Base-by-base conservation (phyloP, 176 grass and related monocot genomes). In the Otatea glauca region DNA sequence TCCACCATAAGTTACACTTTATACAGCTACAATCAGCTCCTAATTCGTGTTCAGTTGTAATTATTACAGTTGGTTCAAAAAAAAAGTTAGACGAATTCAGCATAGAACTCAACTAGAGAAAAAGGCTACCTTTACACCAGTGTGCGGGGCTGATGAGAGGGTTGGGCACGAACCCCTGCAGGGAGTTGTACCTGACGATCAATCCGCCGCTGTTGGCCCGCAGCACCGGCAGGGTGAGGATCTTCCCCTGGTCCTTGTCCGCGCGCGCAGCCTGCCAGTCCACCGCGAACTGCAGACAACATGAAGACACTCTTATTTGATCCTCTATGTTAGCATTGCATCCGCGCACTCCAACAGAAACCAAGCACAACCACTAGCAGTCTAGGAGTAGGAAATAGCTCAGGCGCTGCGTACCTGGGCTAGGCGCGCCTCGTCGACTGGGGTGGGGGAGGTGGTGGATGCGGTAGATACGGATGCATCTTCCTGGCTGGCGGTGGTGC, bases 121-220 rank as follows among this genome's bases (percentile, higher is more conserved):
- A 7, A 43, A 15, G 0, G 32, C 0, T 76, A 95, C 96, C 96
- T 94, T 90, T 91, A 42, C 83, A 95, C 79, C 90, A 89, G 74
- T 86, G 91, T 1, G 89, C 87, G 41, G 93, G 96, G 86, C 90
- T 90, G 35, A 98, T 83, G 61, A 94, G 96, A 66, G 96, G 89
- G 60, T 94, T 95, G 47, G 96, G 96, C 73, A 98, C 91, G 75
- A 98, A 98, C 2, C 92, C 96, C 70, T 92, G 88, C 39, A 98
- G 86, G 35, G 96, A 91, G 74, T 92, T 86, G 87, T 88, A 98
- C 60, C 78, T 86, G 54, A 95, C 81, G 67, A 98, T 76, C 14
- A 95, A 51, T 7, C 96, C 96, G 14, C 96, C 96, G 11, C 64
- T 92, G 58, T 98, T 98, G 14, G 85, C 89, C 60, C 91, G 84